Evolutionary conservation across 148 eudicot genomes (phyloP).

Genomic region (Agrostemma githago): DNA sequence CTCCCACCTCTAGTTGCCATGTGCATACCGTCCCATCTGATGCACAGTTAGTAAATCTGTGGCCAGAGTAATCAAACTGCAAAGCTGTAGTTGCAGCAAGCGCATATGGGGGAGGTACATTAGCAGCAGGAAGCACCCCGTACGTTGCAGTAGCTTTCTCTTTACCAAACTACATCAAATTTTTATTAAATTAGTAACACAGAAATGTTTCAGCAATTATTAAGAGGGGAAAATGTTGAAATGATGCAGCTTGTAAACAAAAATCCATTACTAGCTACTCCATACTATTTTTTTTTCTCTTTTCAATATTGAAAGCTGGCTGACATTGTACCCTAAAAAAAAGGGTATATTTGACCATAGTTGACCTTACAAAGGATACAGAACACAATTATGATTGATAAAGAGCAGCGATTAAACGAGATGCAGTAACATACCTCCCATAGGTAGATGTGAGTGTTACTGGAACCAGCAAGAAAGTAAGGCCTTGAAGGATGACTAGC

Average conservation of each 20-base stretch:
- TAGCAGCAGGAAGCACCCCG: slow-evolving; percentile 92
- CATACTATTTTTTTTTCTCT: background rate
- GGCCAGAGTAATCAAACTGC: slow-evolving; percentile 83
- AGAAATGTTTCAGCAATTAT: background rate
- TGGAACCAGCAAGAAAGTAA: slow-evolving; percentile 87
- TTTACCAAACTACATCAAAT: slow-evolving; percentile 69
- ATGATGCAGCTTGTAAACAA: background rate
- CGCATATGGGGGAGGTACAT: slow-evolving; percentile 95
- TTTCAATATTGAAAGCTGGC: background rate
- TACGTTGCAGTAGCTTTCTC: slow-evolving; percentile 89
- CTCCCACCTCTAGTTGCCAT: slow-evolving; percentile 99
- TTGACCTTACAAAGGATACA: background rate
- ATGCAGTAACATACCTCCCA: slow-evolving; percentile 73
- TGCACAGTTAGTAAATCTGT: slow-evolving; percentile 87
- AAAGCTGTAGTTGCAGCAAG: slow-evolving; percentile 82
- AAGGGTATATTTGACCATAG: background rate
- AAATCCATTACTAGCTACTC: background rate
- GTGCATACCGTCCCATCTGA: slow-evolving; percentile 94
- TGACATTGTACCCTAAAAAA: too few species aligned
- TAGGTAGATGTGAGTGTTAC: slow-evolving; percentile 77
- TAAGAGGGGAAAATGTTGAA: background rate
- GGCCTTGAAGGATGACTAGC: slow-evolving; percentile 93
- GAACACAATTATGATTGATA: slow-evolving; percentile 1
- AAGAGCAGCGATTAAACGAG: background rate
- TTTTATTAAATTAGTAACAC: slow-evolving; percentile 5